Conservation (phyloP, 257 asterid species). For the Sherardia arvensis region DNA sequence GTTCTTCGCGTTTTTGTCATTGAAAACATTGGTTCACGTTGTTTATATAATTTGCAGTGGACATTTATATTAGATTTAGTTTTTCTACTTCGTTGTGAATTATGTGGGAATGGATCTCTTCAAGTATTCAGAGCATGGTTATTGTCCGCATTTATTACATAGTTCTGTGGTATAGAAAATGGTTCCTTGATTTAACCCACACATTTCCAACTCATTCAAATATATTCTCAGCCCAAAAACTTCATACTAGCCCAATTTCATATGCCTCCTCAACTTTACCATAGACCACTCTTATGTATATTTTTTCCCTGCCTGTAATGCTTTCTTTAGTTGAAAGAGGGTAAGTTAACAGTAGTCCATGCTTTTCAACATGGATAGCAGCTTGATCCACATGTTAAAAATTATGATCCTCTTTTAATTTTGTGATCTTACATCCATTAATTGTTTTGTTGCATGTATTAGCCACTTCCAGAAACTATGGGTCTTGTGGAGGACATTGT, state of each 20-base stretch:
- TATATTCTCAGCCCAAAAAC: not conserved
- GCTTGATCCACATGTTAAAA: not conserved
- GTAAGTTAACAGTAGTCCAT: no score
- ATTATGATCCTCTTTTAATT: not conserved
- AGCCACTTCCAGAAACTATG: slow-evolving; percentile 95
- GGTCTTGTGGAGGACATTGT: slow-evolving; percentile 86
- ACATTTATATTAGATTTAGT: not conserved
- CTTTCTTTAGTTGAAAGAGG: not conserved
- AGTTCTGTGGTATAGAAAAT: not conserved
- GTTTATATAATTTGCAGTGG: not conserved
- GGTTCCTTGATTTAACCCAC: not conserved
- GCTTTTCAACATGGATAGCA: not conserved
- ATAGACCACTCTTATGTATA: not conserved
- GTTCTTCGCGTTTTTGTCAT: not conserved
- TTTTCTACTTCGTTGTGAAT: not conserved
- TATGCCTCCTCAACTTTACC: not conserved
- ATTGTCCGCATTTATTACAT: not conserved
- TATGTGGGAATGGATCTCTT: not conserved
- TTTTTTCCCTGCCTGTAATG: not conserved
- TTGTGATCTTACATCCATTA: slow-evolving; percentile 9
- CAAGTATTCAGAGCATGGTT: not conserved
- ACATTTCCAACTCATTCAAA: not conserved
- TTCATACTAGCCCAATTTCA: not conserved
- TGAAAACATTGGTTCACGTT: not conserved
- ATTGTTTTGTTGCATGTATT: slow-evolving; percentile 12